Percentiles rank a stretch among this genome's conserved stretches.
phyloP scores from a whole-genome alignment of 768 basidiomycete genomes.

The Tephrocybe rancida region DNA sequence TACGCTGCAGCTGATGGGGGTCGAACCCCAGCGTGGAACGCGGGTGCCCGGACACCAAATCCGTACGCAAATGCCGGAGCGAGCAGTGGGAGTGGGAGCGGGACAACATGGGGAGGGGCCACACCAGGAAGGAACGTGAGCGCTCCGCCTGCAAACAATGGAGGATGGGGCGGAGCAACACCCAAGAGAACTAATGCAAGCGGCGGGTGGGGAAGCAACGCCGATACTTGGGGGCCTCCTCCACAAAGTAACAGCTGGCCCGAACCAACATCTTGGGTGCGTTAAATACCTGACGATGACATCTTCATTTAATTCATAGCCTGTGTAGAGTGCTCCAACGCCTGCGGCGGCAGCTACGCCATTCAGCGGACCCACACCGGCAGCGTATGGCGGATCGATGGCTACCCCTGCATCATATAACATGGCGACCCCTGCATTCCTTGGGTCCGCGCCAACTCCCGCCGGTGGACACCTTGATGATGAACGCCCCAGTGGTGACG shows the following conservation, averaged over 20 bases:
- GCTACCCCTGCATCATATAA: constrained; percentile 15
- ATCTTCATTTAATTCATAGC: constrained; percentile 1
- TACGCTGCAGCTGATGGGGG: constrained; percentile 60
- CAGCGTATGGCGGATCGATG: constrained; percentile 21
- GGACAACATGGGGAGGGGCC: constrained; percentile 34
- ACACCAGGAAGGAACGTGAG: constrained; percentile 29
- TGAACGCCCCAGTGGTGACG: not conserved
- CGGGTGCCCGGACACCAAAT: constrained; percentile 68
- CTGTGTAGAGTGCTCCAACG: constrained; percentile 49
- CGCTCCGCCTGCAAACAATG: constrained; percentile 3
- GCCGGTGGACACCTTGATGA: constrained; percentile 10
- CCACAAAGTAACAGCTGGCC: constrained; percentile 24
- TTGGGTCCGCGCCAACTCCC: constrained; percentile 14
- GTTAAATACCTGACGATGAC: not conserved
- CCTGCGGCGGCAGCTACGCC: constrained; percentile 47
- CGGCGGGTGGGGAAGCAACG: constrained; percentile 27
- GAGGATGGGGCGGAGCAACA: constrained; percentile 50
- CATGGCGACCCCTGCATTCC: constrained; percentile 7
- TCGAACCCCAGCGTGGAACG: constrained; percentile 71
- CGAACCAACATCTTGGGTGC: constrained; percentile 27
- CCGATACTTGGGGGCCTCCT: constrained; percentile 17
- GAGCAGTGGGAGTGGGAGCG: constrained; percentile 56
- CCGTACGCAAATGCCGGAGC: constrained; percentile 56
- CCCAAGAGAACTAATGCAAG: constrained; percentile 34
- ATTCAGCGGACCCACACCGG: constrained; percentile 27